Conservation (phyloP, 208 protist species). For the Trypanosoma lewisi region DNA sequence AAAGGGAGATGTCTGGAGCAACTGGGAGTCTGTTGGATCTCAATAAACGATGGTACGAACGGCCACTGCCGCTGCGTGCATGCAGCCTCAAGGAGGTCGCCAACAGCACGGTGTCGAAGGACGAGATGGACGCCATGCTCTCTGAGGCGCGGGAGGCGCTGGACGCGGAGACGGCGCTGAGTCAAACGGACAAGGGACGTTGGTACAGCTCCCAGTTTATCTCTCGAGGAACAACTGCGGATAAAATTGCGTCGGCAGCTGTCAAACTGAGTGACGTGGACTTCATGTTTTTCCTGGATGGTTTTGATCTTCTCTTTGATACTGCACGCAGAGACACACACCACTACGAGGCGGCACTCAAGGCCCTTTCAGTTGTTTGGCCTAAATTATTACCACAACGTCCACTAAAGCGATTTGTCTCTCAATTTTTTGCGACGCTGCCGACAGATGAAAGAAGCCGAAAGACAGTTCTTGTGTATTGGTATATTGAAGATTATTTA, state of each 20-base stretch:
- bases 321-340: slow-evolving; percentile 86
- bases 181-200: slow-evolving; percentile 67
- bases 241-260: slow-evolving; percentile 85
- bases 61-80: slow-evolving; percentile 62
- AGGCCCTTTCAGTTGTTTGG: slow-evolving; percentile 85
- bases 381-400: slow-evolving; percentile 82
- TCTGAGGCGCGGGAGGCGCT: slow-evolving; percentile 76
- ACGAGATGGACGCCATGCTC: slow-evolving; percentile 82
- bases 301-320: slow-evolving; percentile 88
- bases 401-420: slow-evolving; percentile 84
- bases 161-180: slow-evolving; percentile 52
- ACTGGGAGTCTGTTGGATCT: slow-evolving; percentile 49
- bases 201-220: slow-evolving; percentile 91
- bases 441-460: slow-evolving; percentile 63
- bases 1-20: background rate
- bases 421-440: slow-evolving; percentile 91
- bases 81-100: slow-evolving; percentile 90
- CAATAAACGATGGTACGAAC: slow-evolving; percentile 78
- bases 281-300: slow-evolving; percentile 91
- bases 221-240: slow-evolving; percentile 78
- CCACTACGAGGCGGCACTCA: slow-evolving; percentile 89
- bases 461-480: slow-evolving; percentile 79
- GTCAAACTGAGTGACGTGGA: slow-evolving; percentile 89
- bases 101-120: slow-evolving; percentile 62
- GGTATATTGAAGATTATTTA: slow-evolving; percentile 91